These are phyloP conservation scores for Thalassiosira mediterranea DNA, from an alignment of 352 stramenopile species.

Conservation along the genomic window DNA sequence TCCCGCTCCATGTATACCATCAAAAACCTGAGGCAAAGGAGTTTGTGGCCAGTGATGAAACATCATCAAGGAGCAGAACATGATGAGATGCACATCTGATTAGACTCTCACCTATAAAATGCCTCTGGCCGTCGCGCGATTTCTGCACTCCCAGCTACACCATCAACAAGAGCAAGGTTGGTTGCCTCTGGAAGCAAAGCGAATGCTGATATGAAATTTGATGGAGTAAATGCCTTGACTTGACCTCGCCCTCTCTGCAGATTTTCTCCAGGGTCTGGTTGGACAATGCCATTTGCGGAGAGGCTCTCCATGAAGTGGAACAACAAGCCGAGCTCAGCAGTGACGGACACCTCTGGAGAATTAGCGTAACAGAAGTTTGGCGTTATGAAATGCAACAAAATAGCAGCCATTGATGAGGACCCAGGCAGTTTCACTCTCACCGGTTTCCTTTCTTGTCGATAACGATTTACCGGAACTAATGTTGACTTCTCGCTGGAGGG, in stretches of 20 bases:
- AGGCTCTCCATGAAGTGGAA: slow-evolving; percentile 78
- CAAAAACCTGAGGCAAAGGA: no score
- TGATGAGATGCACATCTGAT: no score
- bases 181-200: slow-evolving; percentile 75
- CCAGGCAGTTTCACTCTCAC: slow-evolving; percentile 1
- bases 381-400: not conserved
- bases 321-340: slow-evolving; percentile 68
- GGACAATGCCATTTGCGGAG: slow-evolving; percentile 49
- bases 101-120: slow-evolving; percentile 85
- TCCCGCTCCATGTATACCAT: slow-evolving; percentile 82
- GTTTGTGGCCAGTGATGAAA: no score
- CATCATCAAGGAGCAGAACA: no score
- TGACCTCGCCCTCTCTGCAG: slow-evolving; percentile 25
- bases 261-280: slow-evolving; percentile 19
- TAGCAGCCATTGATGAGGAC: not conserved
- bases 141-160: slow-evolving; percentile 64
- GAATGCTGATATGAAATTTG: slow-evolving; percentile 82
- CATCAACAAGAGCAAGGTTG: slow-evolving; percentile 83
- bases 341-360: slow-evolving; percentile 49
- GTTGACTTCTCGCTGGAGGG: slow-evolving; percentile 21
- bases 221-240: slow-evolving; percentile 73
- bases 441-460: slow-evolving; percentile 8
- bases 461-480: no score
- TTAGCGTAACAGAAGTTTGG: not conserved
- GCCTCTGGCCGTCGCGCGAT: slow-evolving; percentile 72